Evolutionary conservation across 2,329 filamentous ascomycete genomes (phyloP), one percentile per base, ranked within the genome.

Genomic region (Diaporthe australafricana): DNA sequence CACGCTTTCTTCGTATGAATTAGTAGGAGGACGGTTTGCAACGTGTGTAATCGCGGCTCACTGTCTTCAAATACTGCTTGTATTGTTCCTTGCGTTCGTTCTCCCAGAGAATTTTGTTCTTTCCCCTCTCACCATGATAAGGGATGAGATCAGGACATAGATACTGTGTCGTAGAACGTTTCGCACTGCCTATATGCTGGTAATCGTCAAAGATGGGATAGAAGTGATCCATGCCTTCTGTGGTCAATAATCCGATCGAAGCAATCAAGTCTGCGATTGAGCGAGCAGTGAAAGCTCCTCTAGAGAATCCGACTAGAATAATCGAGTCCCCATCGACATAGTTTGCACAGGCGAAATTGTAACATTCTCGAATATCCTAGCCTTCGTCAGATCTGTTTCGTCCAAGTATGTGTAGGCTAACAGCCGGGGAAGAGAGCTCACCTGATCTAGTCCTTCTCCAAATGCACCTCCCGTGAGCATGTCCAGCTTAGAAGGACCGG

Each of bases 171-270:
- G 60, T 22, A 4, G 55, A 40, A 1, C 79, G 77, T 11, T 70
- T 52, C 27, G 55, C 50, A 27, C 77, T 74, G 16, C 75, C 79
- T 70, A 82, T 79, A 69, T 79, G 77, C 74, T 81, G 77, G 68
- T 81, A 83, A 74, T 83, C 82, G 8, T 80, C 76, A 73, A 83
- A 83, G 60, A 86, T 82, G 11, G 80, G 75, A 57, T 83, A 84
- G 73, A 86, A 86, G 14, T 78, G 74, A 72, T 83, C 79, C 76
- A 85, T 81, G 1, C 84, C 84, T 45, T 80, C 77, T 14, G 81
- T 78, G 2, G 82, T 85, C 14, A 87, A 75, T 62, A 86, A 77
- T 17, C 84, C 84, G 12, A 86, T 72, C 1, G 78, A 77, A 1
- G 77, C 79, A 42, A 84, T 76, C 52, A 84, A 79, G 65, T 83